A percentile compares a stretch with the other conserved stretches of the same genome.
These are phyloP conservation scores for Macaranga tanarius DNA, from an alignment of 441 rosid species.

Conservation along the genomic window DNA sequence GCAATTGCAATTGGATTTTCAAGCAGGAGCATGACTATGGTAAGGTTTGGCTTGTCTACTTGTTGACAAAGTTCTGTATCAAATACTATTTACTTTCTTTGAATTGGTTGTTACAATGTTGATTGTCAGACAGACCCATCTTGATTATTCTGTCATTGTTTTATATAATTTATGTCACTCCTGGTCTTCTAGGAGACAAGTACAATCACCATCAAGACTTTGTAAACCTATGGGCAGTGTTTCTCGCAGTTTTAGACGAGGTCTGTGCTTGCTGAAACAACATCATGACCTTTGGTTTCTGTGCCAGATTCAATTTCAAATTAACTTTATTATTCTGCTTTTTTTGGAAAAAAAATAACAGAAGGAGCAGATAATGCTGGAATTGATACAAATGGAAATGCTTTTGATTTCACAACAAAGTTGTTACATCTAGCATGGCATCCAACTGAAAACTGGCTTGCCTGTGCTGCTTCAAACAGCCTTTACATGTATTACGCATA, in stretches of 20 bases:
- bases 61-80: neutral
- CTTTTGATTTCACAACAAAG: conserved; percentile 84
- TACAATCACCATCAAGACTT: conserved; percentile 70
- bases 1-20: neutral
- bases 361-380: conserved; percentile 75
- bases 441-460: conserved; percentile 87
- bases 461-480: conserved; percentile 99
- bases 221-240: conserved; percentile 81
- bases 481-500: conserved; percentile 96
- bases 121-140: neutral
- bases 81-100: too few species aligned
- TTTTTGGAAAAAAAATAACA: neutral
- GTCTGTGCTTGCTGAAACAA: conserved; percentile 29
- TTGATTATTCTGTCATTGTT: neutral
- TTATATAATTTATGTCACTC: neutral
- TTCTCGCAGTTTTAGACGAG: conserved; percentile 77
- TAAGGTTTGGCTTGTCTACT: neutral
- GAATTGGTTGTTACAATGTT: neutral
- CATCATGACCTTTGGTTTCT: neutral
- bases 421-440: conserved; percentile 98
- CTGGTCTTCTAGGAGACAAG: conserved; percentile 61
- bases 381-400: conserved; percentile 82
- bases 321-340: neutral
- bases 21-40: neutral
- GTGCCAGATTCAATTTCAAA: neutral